Percentiles rank a stretch among this genome's conserved stretches.
Conservation (phyloP, 2,329 filamentous ascomycete species). For the Nemania diffusa region DNA sequence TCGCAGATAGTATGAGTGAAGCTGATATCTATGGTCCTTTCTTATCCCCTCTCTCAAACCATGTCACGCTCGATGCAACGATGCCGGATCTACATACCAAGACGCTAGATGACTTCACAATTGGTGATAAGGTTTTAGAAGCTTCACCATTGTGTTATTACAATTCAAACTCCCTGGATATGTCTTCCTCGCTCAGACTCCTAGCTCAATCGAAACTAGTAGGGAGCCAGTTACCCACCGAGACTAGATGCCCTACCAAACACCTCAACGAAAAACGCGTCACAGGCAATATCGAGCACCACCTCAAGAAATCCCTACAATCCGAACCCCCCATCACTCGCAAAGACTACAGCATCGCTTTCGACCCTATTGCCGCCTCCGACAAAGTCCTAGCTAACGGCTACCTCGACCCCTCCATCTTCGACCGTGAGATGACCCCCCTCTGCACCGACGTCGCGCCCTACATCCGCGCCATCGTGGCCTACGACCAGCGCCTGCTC, state of each 20-base stretch:
- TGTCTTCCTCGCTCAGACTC: conserved; percentile 51
- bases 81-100: conserved; percentile 64
- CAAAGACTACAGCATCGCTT: conserved; percentile 66
- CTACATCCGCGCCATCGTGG: conserved; percentile 86
- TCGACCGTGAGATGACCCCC: conserved; percentile 75
- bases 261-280: conserved; percentile 40
- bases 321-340: conserved; percentile 53
- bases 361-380: conserved; percentile 67
- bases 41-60: conserved; percentile 56
- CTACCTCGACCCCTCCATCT: conserved; percentile 74
- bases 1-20: conserved; percentile 70
- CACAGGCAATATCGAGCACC: conserved; percentile 51
- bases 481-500: conserved; percentile 77
- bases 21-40: conserved; percentile 69
- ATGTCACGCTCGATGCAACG: conserved; percentile 68
- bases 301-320: conserved; percentile 46
- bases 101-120: conserved; percentile 61
- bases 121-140: conserved; percentile 62
- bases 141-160: conserved; percentile 52
- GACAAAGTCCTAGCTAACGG: conserved; percentile 56
- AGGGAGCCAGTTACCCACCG: neutral
- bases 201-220: conserved; percentile 45
- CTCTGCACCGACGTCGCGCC: conserved; percentile 85
- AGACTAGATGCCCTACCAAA: neutral
- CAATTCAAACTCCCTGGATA: conserved; percentile 45